Evolutionary conservation across 2,329 filamentous ascomycete species (phyloP).

Genomic region (Sphaerostilbella broomeana): DNA sequence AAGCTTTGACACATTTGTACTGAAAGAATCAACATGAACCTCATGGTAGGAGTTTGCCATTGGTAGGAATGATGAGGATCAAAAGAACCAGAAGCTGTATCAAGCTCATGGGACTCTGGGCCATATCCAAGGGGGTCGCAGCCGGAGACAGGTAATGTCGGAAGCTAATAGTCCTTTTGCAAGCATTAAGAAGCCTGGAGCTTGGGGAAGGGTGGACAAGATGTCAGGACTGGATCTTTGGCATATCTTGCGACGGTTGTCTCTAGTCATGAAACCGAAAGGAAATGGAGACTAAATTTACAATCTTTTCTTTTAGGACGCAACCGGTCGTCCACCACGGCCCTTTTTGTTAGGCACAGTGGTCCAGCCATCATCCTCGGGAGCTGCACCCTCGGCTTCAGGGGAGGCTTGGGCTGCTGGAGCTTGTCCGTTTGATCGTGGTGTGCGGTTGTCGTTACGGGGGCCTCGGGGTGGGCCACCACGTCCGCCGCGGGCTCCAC

Average conservation of each 20-base stretch:
- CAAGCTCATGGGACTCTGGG: constrained; percentile 4
- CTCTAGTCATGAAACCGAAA: constrained; percentile 31
- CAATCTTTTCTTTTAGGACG: constrained; percentile 26
- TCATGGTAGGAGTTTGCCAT: too few relatives aligned
- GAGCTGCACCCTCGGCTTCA: constrained; percentile 29
- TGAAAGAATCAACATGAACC: too few relatives aligned
- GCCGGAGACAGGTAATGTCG: constrained; percentile 5
- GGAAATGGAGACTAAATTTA: constrained; percentile 31
- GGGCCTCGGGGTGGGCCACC: constrained; percentile 36
- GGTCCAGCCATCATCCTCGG: constrained; percentile 59
- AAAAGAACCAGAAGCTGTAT: not conserved
- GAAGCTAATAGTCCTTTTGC: constrained; percentile 3
- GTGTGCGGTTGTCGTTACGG: constrained; percentile 39
- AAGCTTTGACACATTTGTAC: too few relatives aligned
- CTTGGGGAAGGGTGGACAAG: constrained; percentile 9
- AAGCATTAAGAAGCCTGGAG: constrained; percentile 5
- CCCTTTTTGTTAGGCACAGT: constrained; percentile 41
- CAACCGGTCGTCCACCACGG: constrained; percentile 28
- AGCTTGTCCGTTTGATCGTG: constrained; percentile 43
- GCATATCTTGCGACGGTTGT: constrained; percentile 27
- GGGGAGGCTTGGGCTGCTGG: constrained; percentile 25
- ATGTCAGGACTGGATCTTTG: constrained; percentile 16
- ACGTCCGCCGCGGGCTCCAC: constrained; percentile 37
- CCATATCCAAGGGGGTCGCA: constrained; percentile 13
- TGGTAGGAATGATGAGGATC: not conserved